Evolutionary conservation across 1,139 yeast species (phyloP).

Genomic region (Hansenula sp.): DNA sequence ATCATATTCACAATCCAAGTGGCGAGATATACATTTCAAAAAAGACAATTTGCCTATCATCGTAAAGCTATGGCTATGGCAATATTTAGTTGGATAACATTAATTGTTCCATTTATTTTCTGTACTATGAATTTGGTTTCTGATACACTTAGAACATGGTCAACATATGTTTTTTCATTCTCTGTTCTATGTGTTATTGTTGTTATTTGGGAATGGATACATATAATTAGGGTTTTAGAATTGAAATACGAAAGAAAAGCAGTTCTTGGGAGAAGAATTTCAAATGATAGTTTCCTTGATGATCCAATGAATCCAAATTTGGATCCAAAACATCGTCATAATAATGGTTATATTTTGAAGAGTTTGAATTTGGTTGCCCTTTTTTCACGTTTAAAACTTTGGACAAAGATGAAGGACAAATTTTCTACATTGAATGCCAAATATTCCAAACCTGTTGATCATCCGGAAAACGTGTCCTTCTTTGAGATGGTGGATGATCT

Average conservation of each 20-base stretch:
- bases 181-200: slow-evolving; percentile 37
- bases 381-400: slow-evolving; percentile 6
- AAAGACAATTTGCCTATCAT: slow-evolving; percentile 32
- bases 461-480: slow-evolving; percentile 4
- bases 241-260: slow-evolving; percentile 40
- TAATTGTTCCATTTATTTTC: slow-evolving; percentile 30
- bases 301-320: slow-evolving; percentile 11
- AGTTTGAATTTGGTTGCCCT: slow-evolving; percentile 16
- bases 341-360: slow-evolving; percentile 16
- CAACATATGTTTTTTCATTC: slow-evolving; percentile 33
- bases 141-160: slow-evolving; percentile 39
- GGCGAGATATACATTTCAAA: slow-evolving; percentile 11
- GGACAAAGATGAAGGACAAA: slow-evolving; percentile 1
- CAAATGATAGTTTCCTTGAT: slow-evolving; percentile 23
- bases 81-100: slow-evolving; percentile 32
- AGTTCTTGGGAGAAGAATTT: slow-evolving; percentile 41
- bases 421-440: neutral
- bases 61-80: slow-evolving; percentile 38
- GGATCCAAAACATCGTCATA: slow-evolving; percentile 9
- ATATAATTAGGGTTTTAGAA: slow-evolving; percentile 38
- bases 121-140: slow-evolving; percentile 29
- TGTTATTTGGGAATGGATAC: slow-evolving; percentile 50
- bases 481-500: slow-evolving; percentile 7
- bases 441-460: neutral
- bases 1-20: slow-evolving; percentile 13